Percentiles rank a stretch among this genome's conserved stretches.
These are phyloP conservation scores for Amanita rimosa DNA, from an alignment of 768 basidiomycete species.

Conservation along the genomic window DNA sequence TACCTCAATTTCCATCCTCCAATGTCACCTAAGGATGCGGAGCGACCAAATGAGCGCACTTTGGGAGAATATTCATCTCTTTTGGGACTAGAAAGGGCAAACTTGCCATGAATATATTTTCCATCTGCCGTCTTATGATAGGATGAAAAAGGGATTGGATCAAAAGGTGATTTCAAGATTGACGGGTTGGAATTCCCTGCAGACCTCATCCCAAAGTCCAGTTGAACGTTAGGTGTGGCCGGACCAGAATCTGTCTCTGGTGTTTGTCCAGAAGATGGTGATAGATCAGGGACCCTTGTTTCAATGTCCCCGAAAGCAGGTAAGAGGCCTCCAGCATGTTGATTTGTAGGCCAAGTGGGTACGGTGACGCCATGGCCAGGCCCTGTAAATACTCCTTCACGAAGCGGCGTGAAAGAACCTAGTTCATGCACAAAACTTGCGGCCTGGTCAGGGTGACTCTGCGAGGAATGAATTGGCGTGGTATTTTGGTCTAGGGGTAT, in stretches of 20 bases:
- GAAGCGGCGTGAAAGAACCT: conserved; percentile 1
- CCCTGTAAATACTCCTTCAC: not conserved
- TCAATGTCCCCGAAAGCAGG: conserved; percentile 17
- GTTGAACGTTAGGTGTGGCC: conserved; percentile 40
- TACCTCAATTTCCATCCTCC: conserved; percentile 45
- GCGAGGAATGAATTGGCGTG: not conserved
- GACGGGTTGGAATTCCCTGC: conserved; percentile 12
- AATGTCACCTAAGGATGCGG: conserved; percentile 10
- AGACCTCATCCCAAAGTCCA: conserved; percentile 20
- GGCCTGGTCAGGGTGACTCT: conserved; percentile 7
- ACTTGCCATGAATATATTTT: conserved; percentile 71
- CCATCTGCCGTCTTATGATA: conserved; percentile 55
- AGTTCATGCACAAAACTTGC: not conserved
- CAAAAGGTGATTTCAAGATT: conserved; percentile 31
- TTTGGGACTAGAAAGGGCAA: conserved; percentile 53
- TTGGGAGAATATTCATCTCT: conserved; percentile 32
- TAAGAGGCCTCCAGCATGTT: conserved; percentile 18
- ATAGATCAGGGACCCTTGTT: conserved; percentile 25
- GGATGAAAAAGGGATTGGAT: conserved; percentile 64
- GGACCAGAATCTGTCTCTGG: conserved; percentile 36
- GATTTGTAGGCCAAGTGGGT: conserved; percentile 18
- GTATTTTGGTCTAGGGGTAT: not conserved
- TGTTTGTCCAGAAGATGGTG: conserved; percentile 38
- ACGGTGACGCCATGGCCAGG: conserved; percentile 7
- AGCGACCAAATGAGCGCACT: conserved; percentile 10